Conservation (phyloP, 441 rosid genomes). For the Hura crepitans region DNA sequence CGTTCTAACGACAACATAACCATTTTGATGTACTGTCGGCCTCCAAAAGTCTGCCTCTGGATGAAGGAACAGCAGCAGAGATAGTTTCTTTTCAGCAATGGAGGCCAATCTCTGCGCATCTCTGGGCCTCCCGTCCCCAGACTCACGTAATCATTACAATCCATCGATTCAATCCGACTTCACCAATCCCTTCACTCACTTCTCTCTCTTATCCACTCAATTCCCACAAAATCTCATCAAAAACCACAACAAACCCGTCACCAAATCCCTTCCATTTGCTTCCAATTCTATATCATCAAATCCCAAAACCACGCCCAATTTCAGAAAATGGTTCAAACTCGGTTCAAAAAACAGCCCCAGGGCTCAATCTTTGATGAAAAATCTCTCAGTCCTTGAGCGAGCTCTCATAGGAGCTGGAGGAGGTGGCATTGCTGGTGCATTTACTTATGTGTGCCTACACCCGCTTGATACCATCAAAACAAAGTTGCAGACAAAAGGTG, state of each 20-base stretch:
- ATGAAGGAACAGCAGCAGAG: not conserved
- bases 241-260: constrained; percentile 11
- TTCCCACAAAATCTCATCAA: constrained; percentile 17
- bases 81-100: constrained; percentile 27
- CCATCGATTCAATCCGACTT: constrained; percentile 28
- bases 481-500: constrained; percentile 87
- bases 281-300: constrained; percentile 29
- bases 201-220: constrained; percentile 31
- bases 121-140: constrained; percentile 50
- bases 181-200: constrained; percentile 35
- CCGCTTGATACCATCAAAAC: constrained; percentile 91
- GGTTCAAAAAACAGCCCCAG: constrained; percentile 42
- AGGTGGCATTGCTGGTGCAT: constrained; percentile 91
- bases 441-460: constrained; percentile 76
- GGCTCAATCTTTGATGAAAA: constrained; percentile 49
- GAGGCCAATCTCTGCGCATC: constrained; percentile 52
- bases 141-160: constrained; percentile 21
- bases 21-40: not conserved
- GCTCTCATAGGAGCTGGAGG: constrained; percentile 81
- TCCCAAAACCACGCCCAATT: constrained; percentile 19
- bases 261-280: constrained; percentile 21
- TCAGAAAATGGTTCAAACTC: constrained; percentile 47
- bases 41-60: not conserved
- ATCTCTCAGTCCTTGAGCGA: constrained; percentile 67
- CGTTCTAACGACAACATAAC: not conserved